Conservation (phyloP, 2,329 filamentous ascomycete species). For the Podosphaera fusca region DNA sequence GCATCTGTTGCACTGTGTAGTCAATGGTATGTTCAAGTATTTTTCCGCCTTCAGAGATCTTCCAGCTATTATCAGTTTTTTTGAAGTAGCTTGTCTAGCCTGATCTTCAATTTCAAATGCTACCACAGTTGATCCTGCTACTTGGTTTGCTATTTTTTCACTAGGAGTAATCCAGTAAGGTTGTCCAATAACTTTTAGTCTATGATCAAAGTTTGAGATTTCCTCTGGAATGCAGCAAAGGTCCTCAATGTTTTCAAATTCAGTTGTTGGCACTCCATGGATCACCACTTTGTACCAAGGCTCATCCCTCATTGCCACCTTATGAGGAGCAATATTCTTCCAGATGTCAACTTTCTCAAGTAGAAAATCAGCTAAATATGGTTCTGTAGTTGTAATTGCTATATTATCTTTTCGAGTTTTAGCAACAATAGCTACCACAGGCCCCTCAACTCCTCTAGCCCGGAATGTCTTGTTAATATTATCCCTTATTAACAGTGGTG, state of each 20-base stretch:
- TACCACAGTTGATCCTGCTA: not conserved
- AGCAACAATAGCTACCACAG: not conserved
- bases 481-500: not conserved
- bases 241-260: not conserved
- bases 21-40: not conserved
- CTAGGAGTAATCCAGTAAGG: not conserved
- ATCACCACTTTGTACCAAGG: too few relatives aligned
- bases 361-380: not conserved
- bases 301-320: too few relatives aligned
- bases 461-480: not conserved
- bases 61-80: not conserved
- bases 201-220: not conserved
- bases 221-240: not conserved
- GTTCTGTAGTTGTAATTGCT: not conserved
- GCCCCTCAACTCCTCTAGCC: not conserved
- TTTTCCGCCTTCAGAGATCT: not conserved
- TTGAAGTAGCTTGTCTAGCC: not conserved
- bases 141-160: not conserved
- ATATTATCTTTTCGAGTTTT: not conserved
- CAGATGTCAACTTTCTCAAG: not conserved
- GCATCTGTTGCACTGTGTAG: not conserved
- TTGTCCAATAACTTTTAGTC: not conserved
- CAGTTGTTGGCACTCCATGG: not conserved
- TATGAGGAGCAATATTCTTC: too few relatives aligned
- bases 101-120: not conserved